Percentiles rank a stretch among this genome's conserved stretches.
phyloP scores from a whole-genome alignment of 1,284 basidiomycete genomes.

The Stereum hirsutum region DNA sequence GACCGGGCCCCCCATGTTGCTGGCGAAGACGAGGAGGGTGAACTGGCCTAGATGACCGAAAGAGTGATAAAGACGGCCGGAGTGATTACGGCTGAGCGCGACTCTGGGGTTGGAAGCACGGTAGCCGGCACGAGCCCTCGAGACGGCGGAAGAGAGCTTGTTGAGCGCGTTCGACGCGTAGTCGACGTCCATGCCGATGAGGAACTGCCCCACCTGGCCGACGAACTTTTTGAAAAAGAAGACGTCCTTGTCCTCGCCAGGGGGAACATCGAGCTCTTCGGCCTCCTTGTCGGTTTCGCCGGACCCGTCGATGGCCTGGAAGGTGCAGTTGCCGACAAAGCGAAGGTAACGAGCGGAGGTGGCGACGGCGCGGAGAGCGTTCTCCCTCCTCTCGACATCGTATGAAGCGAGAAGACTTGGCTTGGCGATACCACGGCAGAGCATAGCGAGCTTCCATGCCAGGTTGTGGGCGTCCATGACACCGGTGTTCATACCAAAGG shows the following conservation, averaged over 20 bases:
- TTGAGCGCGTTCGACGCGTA: not conserved
- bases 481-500: not conserved
- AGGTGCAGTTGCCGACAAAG: conserved; percentile 1
- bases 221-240: not conserved
- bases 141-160: not conserved
- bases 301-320: not conserved
- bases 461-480: not conserved
- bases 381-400: not conserved
- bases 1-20: not conserved
- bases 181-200: conserved; percentile 1
- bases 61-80: not conserved
- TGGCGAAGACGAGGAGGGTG: not conserved
- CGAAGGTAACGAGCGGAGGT: not conserved
- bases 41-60: not conserved
- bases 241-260: not conserved
- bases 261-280: not conserved
- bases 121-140: not conserved
- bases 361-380: not conserved
- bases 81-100: not conserved
- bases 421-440: not conserved
- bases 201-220: not conserved
- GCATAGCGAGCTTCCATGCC: not conserved
- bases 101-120: not conserved
- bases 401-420: not conserved
- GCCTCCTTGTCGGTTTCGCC: not conserved